A percentile compares a stretch with the other conserved stretches of the same genome.
Evolutionary conservation across 441 rosid species (phyloP).

Genomic region (Kokia cookei): DNA sequence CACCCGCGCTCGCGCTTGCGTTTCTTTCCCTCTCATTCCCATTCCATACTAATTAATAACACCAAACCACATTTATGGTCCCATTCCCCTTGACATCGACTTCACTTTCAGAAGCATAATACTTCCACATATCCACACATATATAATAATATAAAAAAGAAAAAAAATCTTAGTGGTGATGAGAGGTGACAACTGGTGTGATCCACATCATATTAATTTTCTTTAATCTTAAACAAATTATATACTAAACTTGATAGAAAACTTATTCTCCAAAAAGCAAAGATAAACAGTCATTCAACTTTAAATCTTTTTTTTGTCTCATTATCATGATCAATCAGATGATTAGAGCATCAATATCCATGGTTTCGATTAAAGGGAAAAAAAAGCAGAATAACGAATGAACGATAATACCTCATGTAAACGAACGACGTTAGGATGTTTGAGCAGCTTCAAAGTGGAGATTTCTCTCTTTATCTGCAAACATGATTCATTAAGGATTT

Average conservation of each 20-base stretch:
- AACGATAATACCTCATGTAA: slow-evolving; percentile 59
- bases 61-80: background rate
- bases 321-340: background rate
- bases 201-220: background rate
- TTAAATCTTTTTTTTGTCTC: background rate
- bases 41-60: background rate
- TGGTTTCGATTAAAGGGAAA: too few species aligned
- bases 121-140: background rate
- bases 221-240: background rate
- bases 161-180: background rate
- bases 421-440: slow-evolving; percentile 88
- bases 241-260: background rate
- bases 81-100: background rate
- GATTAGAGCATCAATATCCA: too few species aligned
- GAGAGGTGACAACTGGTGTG: background rate
- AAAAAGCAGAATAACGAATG: background rate
- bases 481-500: background rate
- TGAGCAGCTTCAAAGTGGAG: slow-evolving; percentile 77
- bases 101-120: background rate
- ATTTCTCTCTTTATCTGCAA: slow-evolving; percentile 91
- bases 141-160: background rate
- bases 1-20: background rate
- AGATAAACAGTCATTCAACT: too few species aligned
- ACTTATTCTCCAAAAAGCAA: background rate
- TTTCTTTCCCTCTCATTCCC: background rate